Evolutionary conservation across 2,329 filamentous ascomycete genomes (phyloP), one percentile per base, ranked within the genome.

Genomic region (Sphaerulina vaccinii): DNA sequence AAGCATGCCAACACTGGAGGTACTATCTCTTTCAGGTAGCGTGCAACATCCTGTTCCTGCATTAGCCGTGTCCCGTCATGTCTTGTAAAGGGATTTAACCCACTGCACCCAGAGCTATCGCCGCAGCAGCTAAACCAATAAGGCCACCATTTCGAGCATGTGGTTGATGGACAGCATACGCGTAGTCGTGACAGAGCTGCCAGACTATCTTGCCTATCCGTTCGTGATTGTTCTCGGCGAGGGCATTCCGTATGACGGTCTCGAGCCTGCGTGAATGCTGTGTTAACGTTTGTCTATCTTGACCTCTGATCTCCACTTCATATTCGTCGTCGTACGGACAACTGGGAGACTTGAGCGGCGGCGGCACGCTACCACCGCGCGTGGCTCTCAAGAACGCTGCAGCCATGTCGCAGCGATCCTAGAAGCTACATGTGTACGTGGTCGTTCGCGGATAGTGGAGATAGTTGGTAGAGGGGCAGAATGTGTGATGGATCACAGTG

Each of bases 1-100:
- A 99, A 99, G 76, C 95, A 99, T 46, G 93, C 93, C 39, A 99
- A 80, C 4, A 99, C 93, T 2, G 95, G 95, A 39, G 92, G 92
- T 0, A 99, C 92, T 62, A 99, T 97, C 63, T 91, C 86, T 67
- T 90, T 86, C 44, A 99, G 80, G 69, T 97, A 96, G 55, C 86
- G 86, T 24, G 93, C 90, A 51, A 99, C 83, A 70, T 96, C 92
- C 85, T 96, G 72, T 42, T 19, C 16, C 27, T 13, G 21, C 33
- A 44, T 33, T 21, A 36, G 40, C 32, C 15, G 15, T 18, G 13
- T 43, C n/a, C n/a, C 15, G 8, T 43, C 24, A 15, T 11, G 15
- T 9, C 8, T 9, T 27, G 7, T 8, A 2, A 15, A 33, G 40
- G 11, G 35, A 16, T n/a, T 35, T 27, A 27, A 80, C 87, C 71